phyloP scores from a whole-genome alignment of 2,329 filamentous ascomycete species.

The Aspergillus glaucus region DNA sequence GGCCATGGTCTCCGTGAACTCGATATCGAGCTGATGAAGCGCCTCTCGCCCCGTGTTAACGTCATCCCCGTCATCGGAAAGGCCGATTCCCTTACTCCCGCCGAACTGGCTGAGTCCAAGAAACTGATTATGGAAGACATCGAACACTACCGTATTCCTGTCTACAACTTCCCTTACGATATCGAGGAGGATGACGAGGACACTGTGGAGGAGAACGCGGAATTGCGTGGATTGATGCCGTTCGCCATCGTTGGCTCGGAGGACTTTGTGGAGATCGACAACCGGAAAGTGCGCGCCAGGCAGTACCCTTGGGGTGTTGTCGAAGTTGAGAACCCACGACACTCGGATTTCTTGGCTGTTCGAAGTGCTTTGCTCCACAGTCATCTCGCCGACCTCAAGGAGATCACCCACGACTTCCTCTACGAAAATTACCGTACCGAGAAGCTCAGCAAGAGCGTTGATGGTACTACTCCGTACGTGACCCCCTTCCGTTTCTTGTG shows the following conservation, averaged over 20 bases:
- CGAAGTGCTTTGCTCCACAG: conserved; percentile 94
- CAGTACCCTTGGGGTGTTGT: conserved; percentile 99
- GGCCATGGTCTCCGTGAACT: conserved; percentile 97
- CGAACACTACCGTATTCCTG: conserved; percentile 97
- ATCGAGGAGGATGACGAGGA: conserved; percentile 99
- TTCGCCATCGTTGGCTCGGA: conserved; percentile 98
- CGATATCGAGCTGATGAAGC: conserved; percentile 99
- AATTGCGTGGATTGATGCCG: conserved; percentile 94
- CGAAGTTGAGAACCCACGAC: conserved; percentile 97
- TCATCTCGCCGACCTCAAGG: conserved; percentile 96
- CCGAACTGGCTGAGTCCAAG: conserved; percentile 96
- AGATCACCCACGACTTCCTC: conserved; percentile 99
- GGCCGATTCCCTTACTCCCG: conserved; percentile 92
- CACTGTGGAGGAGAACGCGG: conserved; percentile 97
- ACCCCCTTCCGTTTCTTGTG: neutral
- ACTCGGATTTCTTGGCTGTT: conserved; percentile 97
- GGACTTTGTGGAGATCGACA: conserved; percentile 88
- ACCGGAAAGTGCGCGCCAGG: conserved; percentile 83
- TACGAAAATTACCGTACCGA: conserved; percentile 99
- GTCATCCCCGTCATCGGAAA: conserved; percentile 99
- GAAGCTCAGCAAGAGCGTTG: conserved; percentile 99
- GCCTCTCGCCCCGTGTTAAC: conserved; percentile 94
- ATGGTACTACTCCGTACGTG: conserved; percentile 80
- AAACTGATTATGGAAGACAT: conserved; percentile 99
- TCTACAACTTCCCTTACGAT: conserved; percentile 99